Evolutionary conservation across 2,329 filamentous ascomycete species (phyloP).

Genomic region (Talaromyces sp.): DNA sequence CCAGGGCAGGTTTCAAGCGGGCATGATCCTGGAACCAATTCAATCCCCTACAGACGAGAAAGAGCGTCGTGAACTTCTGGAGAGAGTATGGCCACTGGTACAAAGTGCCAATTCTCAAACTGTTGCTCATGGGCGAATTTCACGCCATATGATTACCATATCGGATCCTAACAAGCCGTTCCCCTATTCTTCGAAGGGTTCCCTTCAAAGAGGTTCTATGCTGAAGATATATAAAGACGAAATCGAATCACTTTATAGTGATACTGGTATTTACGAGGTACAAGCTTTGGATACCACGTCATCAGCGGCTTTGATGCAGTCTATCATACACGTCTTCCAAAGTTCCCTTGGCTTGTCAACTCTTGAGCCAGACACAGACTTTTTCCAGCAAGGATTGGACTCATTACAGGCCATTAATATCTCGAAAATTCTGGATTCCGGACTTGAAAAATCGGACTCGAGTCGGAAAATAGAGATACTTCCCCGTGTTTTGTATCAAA

Average conservation of each 20-base stretch:
- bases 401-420: not conserved
- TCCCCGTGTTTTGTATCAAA: not conserved
- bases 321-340: not conserved
- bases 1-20: not conserved
- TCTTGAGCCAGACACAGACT: not conserved
- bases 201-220: not conserved
- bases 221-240: not conserved
- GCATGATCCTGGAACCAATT: not conserved
- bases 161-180: not conserved
- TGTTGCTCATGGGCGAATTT: not conserved
- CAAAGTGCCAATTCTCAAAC: not conserved
- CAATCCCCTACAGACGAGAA: not conserved
- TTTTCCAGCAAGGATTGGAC: not conserved
- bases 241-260: not conserved
- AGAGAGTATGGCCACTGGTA: not conserved
- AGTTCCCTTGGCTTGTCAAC: not conserved
- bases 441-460: not conserved
- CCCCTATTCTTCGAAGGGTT: not conserved
- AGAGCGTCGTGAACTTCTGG: not conserved
- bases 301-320: not conserved
- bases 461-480: not conserved
- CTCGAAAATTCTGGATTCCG: not conserved
- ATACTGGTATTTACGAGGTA: not conserved
- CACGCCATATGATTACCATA: not conserved
- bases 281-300: not conserved